phyloP scores from a whole-genome alignment of 139 green algal genomes.

The Chlamydomonas incerta region DNA sequence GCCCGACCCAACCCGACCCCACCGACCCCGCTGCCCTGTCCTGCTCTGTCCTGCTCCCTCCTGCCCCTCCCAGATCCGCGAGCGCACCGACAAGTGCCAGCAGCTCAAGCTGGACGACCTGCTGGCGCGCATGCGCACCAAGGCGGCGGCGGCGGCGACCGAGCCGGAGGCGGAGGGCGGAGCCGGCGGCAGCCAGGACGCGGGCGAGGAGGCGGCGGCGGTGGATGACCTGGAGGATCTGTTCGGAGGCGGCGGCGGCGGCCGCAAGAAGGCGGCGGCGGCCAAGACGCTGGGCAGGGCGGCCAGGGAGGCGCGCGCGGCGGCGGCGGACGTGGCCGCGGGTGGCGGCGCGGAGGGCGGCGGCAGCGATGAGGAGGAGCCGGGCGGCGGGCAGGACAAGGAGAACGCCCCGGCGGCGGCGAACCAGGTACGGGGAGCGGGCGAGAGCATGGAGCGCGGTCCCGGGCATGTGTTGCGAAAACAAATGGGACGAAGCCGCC shows the following conservation, averaged over 20 bases:
- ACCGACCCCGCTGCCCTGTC: not conserved
- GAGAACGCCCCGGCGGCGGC: constrained; percentile 37
- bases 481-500: too few species aligned
- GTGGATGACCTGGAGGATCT: constrained; percentile 55
- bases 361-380: not conserved
- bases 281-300: not conserved
- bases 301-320: not conserved
- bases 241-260: not conserved
- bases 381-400: constrained; percentile 24
- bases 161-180: not conserved
- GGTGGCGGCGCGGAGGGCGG: constrained; percentile 14
- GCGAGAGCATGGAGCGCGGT: too few species aligned
- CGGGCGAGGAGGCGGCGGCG: constrained; percentile 18
- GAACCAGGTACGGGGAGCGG: constrained; percentile 32
- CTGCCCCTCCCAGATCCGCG: constrained; percentile 61
- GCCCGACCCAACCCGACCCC: not conserved
- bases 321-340: not conserved
- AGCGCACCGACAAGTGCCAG: constrained; percentile 82
- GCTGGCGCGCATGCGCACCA: constrained; percentile 17
- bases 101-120: constrained; percentile 74
- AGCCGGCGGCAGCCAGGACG: not conserved
- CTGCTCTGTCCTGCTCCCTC: not conserved
- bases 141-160: not conserved
- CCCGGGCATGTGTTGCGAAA: too few species aligned
- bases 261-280: constrained; percentile 16